These are phyloP conservation scores for Thraustochytrium sp. DNA, from an alignment of 352 stramenopile species.

Conservation along the genomic window DNA sequence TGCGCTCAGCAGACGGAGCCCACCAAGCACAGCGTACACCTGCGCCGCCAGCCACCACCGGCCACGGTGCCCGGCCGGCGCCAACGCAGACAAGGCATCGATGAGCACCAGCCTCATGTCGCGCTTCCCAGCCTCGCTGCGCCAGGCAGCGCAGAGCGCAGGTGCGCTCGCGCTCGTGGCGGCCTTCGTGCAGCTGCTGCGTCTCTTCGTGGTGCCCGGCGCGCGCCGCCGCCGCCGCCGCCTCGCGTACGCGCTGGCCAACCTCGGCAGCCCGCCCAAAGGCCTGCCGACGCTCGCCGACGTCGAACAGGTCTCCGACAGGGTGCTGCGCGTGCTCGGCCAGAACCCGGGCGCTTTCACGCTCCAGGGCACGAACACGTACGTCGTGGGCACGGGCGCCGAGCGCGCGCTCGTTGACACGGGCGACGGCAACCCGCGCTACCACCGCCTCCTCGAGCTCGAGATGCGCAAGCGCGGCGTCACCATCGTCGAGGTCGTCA, in stretches of 20 bases:
- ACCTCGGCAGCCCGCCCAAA: neutral
- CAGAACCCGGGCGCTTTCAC: slow-evolving; percentile 78
- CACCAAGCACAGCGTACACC: too few species aligned
- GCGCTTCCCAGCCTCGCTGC: neutral
- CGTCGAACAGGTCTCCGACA: slow-evolving; percentile 55
- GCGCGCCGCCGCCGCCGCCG: neutral
- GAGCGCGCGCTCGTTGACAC: slow-evolving; percentile 67
- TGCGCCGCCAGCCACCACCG: too few species aligned
- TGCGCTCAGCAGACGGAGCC: too few species aligned
- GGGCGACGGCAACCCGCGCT: slow-evolving; percentile 64
- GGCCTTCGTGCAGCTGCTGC: neutral
- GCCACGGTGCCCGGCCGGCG: too few species aligned
- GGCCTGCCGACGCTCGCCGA: slow-evolving; percentile 43
- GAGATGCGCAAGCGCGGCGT: slow-evolving; percentile 56
- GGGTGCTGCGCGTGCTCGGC: slow-evolving; percentile 67
- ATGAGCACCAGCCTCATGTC: neutral
- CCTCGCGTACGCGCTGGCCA: slow-evolving; percentile 11
- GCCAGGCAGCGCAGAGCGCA: neutral
- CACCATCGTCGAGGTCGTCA: slow-evolving; percentile 65
- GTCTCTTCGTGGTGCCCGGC: slow-evolving; percentile 11
- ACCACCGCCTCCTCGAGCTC: slow-evolving; percentile 55
- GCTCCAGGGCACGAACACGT: slow-evolving; percentile 78
- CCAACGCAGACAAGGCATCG: too few species aligned
- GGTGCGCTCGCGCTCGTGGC: neutral
- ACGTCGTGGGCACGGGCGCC: slow-evolving; percentile 66